These are phyloP conservation scores for Ogataea philodendri DNA, from an alignment of 805 yeast species.

Conservation along the genomic window DNA sequence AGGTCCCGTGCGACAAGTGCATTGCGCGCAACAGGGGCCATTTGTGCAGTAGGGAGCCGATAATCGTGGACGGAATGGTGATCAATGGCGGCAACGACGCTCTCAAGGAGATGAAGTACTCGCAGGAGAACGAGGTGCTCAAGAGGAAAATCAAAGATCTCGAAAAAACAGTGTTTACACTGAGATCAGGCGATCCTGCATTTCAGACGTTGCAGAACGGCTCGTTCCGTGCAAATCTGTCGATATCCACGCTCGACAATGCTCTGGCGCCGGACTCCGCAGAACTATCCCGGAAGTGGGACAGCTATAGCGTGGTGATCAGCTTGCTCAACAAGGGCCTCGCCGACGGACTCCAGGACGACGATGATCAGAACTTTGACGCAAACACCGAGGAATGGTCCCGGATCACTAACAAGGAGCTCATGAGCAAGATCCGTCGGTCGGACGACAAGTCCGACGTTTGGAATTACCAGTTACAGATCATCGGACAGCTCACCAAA, in stretches of 20 bases:
- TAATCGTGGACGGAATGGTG: constrained; percentile 34
- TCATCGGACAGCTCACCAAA: constrained; percentile 19
- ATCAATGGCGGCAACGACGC: constrained; percentile 25
- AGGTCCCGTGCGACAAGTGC: constrained; percentile 46
- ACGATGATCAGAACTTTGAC: constrained; percentile 25
- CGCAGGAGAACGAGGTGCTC: constrained; percentile 30
- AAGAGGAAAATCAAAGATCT: constrained; percentile 27
- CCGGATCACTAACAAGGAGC: constrained; percentile 14
- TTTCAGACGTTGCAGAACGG: no score
- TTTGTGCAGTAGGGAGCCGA: constrained; percentile 34
- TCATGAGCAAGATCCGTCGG: constrained; percentile 9
- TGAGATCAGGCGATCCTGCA: no score
- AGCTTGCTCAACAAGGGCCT: constrained; percentile 27
- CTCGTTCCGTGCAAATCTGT: no score
- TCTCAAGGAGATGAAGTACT: constrained; percentile 24
- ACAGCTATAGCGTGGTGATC: constrained; percentile 26
- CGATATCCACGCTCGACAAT: no score
- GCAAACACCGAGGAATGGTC: constrained; percentile 34
- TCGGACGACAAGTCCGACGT: constrained; percentile 26
- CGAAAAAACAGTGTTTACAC: constrained; percentile 23
- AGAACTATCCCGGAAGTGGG: constrained; percentile 24
- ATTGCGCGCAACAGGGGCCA: constrained; percentile 32
- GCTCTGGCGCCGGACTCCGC: no score
- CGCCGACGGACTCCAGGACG: constrained; percentile 23
- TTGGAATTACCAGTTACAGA: constrained; percentile 29